A percentile compares a stretch with the other conserved stretches of the same genome.
Evolutionary conservation across 176 grass and related monocot species (phyloP).

Genomic region (Aechmea fasciata): DNA sequence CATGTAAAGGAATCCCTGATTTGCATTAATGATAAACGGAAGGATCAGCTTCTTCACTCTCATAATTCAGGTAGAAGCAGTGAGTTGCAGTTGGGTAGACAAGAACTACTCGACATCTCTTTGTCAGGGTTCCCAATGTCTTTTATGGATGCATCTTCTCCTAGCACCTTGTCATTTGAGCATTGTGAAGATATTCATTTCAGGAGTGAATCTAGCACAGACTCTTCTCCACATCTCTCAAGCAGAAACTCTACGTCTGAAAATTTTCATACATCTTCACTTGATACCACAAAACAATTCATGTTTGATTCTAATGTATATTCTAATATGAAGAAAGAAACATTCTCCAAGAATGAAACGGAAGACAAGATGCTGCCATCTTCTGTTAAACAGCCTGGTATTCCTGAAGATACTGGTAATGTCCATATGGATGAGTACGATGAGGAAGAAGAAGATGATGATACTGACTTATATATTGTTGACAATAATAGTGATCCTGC

Average conservation of each 20-base stretch:
- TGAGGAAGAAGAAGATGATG: slow-evolving; percentile 32
- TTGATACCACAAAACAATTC: slow-evolving; percentile 31
- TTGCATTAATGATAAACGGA: slow-evolving; percentile 34
- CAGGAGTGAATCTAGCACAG: slow-evolving; percentile 79
- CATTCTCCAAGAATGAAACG: neutral
- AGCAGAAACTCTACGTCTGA: slow-evolving; percentile 67
- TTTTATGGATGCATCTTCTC: slow-evolving; percentile 31
- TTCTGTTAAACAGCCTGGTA: slow-evolving; percentile 39
- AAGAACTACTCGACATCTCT: slow-evolving; percentile 41
- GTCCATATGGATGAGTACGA: neutral
- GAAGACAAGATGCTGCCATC: slow-evolving; percentile 24
- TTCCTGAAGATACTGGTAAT: slow-evolving; percentile 22
- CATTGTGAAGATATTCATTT: slow-evolving; percentile 44
- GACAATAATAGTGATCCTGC: slow-evolving; percentile 35
- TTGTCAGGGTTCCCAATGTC: slow-evolving; percentile 22
- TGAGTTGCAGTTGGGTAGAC: slow-evolving; percentile 32
- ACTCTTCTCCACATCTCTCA: slow-evolving; percentile 77
- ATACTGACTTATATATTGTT: slow-evolving; percentile 55
- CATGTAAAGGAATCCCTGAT: slow-evolving; percentile 20
- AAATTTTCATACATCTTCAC: slow-evolving; percentile 43
- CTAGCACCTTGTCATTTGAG: slow-evolving; percentile 30
- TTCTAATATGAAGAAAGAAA: neutral
- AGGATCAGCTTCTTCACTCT: slow-evolving; percentile 14
- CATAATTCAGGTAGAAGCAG: slow-evolving; percentile 37
- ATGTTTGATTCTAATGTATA: slow-evolving; percentile 29